Evolutionary conservation across 495 filamentous ascomycete species (phyloP), one percentile per base, ranked within the genome.

Genomic region (Trichocladium uniseriatum): DNA sequence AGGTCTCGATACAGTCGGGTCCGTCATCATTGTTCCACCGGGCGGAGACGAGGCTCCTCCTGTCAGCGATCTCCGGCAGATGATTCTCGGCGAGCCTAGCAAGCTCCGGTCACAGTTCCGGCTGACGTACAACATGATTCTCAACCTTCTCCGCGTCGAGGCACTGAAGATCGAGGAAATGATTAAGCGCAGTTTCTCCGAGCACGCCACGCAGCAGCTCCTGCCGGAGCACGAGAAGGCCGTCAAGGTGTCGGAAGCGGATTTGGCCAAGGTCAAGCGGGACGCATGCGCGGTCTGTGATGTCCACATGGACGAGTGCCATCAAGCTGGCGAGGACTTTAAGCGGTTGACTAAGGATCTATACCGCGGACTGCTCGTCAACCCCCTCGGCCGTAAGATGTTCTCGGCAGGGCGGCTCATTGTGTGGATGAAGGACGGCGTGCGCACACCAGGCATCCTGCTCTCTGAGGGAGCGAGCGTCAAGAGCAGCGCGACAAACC

Each of bases 121-220:
- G 51, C 75, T 98, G 35, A 98, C 92, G 1, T 98, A 98, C 72
- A 97, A 95, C 65, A 98, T 98, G 92, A 98, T 98, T 35, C 73
- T 98, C 38, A 98, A 97, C 57, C 77, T 98, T 7, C 73, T 98
- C 18, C 83, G 92, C 16, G 92, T 98, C 15, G 92, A 98, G 68
- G 94, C 92, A 6, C 69, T 98, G 47, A 97, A 95, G 69, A 97
- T 98, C 55, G 92, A 98, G 66, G 92, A 98, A 67, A 98, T 98
- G 92, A 98, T 98, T 70, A 98, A 98, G 74, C 81, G 92, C 54
- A 95, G 88, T 64, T 98, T 98, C 76, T 94, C 89, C 49, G 92
- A 98, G 67, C 92, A 98, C 69, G 89, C 89, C n/a, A 96, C 94
- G 0, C 94, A 97, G 59, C 91, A 94, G 51, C 71, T 97, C 28